Base-by-base conservation (phyloP, 306 rosid genomes). In the Benincasa hispida region DNA sequence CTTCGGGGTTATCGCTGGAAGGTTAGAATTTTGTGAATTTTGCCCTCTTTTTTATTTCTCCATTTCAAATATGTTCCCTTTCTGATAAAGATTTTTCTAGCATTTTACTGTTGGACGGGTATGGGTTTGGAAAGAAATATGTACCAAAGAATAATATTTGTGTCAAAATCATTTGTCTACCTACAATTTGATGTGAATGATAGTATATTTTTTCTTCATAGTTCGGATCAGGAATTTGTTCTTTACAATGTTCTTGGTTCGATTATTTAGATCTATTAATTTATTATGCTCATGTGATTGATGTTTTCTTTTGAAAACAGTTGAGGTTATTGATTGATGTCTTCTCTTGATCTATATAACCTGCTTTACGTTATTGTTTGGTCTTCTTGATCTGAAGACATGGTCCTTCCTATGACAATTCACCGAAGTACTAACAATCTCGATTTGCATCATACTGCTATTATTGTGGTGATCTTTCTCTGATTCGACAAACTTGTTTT, bases 21-120 rank as follows among this genome's bases (percentile, higher is more conserved):
- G 76, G 76, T 72, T 50, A 72, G 76, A 72, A 28, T 72, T 72
- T 72, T 72, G 45, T 72, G 27, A 72, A 72, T 72, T 51, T 72
- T 72, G 9, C 27, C 57, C 25, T 24, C n/a, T 72, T 72, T n/a
- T 47, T 47, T 25, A 47, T 10, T 47, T 50, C 18, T 30, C 61
- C 61, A 72, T 72, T 72, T 51, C 6, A 70, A 17, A 47, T 30
- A 6, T 72, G 76, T 28, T 51, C 18, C 61, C 60, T 48, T 27
- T 27, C 58, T 45, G 56, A 42, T 41, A 24, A 41, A 24, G 1
- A 47, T 25, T 42, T 72, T 45, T 48, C 41, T 72, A 17, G 76
- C 76, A 28, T 51, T 72, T 34, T 19, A 28, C 54, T 51, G 76
- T 72, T 47, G 53, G 76, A 19, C 47, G 61, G 61, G 76, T 35